phyloP scores from a whole-genome alignment of 2,329 filamentous ascomycete species.

The Colletotrichum sansevieriae region DNA sequence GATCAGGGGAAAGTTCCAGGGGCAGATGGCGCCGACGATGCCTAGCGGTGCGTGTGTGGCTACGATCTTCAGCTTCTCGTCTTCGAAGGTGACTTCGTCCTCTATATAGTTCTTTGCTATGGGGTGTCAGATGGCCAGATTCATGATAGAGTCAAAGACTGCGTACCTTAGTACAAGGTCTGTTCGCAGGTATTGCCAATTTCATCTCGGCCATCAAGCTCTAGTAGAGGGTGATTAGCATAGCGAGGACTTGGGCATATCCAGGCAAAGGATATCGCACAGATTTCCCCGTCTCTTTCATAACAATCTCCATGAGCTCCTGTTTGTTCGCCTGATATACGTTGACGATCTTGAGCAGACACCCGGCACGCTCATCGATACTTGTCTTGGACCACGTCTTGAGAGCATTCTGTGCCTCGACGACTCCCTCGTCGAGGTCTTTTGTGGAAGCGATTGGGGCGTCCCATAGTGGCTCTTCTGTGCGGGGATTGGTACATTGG shows the following conservation, averaged over 20 bases:
- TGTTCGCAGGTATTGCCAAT: conserved; percentile 54
- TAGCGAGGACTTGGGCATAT: rapidly evolving
- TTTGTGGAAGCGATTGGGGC: conserved; percentile 57
- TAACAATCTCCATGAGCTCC: conserved; percentile 59
- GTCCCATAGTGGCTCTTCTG: conserved; percentile 51
- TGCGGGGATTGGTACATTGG: conserved; percentile 48
- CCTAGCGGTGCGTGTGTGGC: conserved; percentile 62
- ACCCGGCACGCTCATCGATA: conserved; percentile 56
- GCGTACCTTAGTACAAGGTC: conserved; percentile 53
- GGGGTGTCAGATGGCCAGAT: conserved; percentile 4
- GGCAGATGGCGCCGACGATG: conserved; percentile 67
- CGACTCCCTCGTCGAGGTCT: conserved; percentile 61
- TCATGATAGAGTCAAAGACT: too few relatives aligned
- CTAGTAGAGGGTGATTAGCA: neutral
- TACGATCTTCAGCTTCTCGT: conserved; percentile 56
- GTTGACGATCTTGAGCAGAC: conserved; percentile 56
- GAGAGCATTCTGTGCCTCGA: conserved; percentile 60
- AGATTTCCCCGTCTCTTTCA: conserved; percentile 66
- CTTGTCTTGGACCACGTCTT: conserved; percentile 60
- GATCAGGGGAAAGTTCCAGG: conserved; percentile 70
- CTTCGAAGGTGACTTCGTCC: conserved; percentile 62
- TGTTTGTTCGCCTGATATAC: conserved; percentile 55
- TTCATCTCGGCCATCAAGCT: conserved; percentile 53
- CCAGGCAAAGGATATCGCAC: conserved; percentile 42
- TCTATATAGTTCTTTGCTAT: conserved; percentile 54